These are phyloP conservation scores for Phytophthora chlamydospora DNA, from an alignment of 352 stramenopile genomes.

Conservation along the genomic window DNA sequence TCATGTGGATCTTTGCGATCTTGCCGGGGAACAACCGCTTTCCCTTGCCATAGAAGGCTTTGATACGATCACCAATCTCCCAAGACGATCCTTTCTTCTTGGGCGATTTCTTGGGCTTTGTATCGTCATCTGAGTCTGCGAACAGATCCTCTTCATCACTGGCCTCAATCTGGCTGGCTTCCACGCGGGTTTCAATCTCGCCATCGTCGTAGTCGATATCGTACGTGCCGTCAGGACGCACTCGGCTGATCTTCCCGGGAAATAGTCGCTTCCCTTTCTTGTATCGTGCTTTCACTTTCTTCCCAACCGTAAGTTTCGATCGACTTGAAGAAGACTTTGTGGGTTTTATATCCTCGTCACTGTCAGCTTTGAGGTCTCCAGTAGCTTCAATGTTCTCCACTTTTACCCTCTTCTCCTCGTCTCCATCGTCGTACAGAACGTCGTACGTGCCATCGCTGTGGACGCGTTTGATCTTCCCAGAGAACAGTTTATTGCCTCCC, in stretches of 20 bases:
- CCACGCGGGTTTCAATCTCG: slow-evolving; percentile 61
- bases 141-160: slow-evolving; percentile 62
- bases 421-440: slow-evolving; percentile 71
- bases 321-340: slow-evolving; percentile 11
- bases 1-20: slow-evolving; percentile 56
- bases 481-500: slow-evolving; percentile 48
- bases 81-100: slow-evolving; percentile 39
- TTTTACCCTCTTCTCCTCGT: slow-evolving; percentile 51
- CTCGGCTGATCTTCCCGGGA: slow-evolving; percentile 53
- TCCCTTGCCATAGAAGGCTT: slow-evolving; percentile 61
- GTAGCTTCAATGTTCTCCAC: slow-evolving; percentile 32
- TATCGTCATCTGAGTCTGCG: slow-evolving; percentile 39
- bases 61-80: slow-evolving; percentile 38
- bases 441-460: slow-evolving; percentile 71
- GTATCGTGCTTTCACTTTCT: slow-evolving; percentile 48
- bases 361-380: slow-evolving; percentile 10
- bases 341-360: slow-evolving; percentile 16
- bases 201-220: slow-evolving; percentile 80
- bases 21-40: slow-evolving; percentile 63
- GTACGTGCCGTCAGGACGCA: slow-evolving; percentile 56
- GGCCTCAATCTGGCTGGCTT: slow-evolving; percentile 16
- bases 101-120: not conserved
- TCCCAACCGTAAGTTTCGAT: slow-evolving; percentile 33
- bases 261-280: slow-evolving; percentile 55
- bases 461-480: slow-evolving; percentile 50